Base-by-base conservation (phyloP, 371 early-diverging fungal species). In the Lichtheimia corymbifera region DNA sequence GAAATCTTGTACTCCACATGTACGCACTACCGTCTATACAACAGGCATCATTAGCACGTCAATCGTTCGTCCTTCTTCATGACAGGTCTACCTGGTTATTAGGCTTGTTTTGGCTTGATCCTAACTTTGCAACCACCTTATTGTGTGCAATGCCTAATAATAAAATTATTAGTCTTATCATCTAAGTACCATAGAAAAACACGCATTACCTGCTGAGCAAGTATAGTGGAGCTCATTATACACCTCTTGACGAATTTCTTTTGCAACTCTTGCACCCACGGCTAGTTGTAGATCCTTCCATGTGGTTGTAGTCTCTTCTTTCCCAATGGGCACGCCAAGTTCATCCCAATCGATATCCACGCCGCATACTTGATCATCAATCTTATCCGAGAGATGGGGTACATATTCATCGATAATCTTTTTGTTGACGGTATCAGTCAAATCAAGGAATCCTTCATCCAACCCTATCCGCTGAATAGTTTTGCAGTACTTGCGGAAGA, bases 361-460 rank as follows among this genome's bases (percentile, higher is more conserved):
- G 42, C 44, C 59, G 50, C 73, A 76, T 15, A 55, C 63, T 1
- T 52, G 40, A 22, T 74, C 74, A 15, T 70, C 63, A n/a, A 68
- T 2, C 47, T 41, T 63, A 15, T 73, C 76, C 24, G 65, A 43
- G 15, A 64, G 61, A n/a, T 71, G 71, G 3, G 81, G 82, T 3
- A 52, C 43, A 63, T 84, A 83, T 47, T 73, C 67, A 5, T 72
- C 76, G 53, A 70, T 61, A 13, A 93, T 71, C 14, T 79, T 67
- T 41, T 80, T 60, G 53, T 90, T 85, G 0, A 93, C 91, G 20
- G 72, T 64, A 9, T 80, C 83, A 5, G 96, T 90, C 12, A 92
- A 82, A 70, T 97, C 97, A 72, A 97, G 72, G 62, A 87, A 96
- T 0, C 90, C 93, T 68, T 97, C 97, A 64, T 96, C 95, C n/a